Evolutionary conservation across 495 filamentous ascomycete species (phyloP).

Genomic region (Xylaria palmicola): DNA sequence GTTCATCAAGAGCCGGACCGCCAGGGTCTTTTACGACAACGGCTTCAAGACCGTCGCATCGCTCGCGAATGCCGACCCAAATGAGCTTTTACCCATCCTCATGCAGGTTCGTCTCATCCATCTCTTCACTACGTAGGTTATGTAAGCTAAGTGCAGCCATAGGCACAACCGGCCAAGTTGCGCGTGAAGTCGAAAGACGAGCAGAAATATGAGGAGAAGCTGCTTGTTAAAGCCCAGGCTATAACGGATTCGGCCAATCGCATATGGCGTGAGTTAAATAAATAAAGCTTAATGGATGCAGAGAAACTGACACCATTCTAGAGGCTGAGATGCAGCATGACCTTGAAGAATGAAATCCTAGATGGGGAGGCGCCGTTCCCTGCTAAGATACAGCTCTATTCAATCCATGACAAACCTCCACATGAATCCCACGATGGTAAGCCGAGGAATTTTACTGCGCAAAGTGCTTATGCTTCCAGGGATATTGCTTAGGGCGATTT

Average conservation of each 20-base stretch:
- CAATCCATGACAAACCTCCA: background rate
- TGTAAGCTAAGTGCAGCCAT: background rate
- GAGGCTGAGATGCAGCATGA: constrained; percentile 49
- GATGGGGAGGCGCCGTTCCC: background rate
- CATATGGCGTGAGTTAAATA: constrained; percentile 60
- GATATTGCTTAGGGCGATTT: background rate
- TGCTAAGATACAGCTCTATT: background rate
- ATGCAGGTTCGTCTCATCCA: constrained; percentile 53
- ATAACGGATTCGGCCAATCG: constrained; percentile 70
- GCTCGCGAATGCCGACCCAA: constrained; percentile 65
- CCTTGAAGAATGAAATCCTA: constrained; percentile 25
- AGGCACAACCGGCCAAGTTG: constrained; percentile 63
- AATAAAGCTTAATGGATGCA: constrained; percentile 8
- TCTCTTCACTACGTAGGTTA: background rate
- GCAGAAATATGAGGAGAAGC: constrained; percentile 61
- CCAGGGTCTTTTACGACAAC: constrained; percentile 74
- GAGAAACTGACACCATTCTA: constrained; percentile 30
- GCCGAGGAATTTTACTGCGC: background rate
- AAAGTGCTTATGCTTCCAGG: background rate
- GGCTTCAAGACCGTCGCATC: constrained; percentile 67
- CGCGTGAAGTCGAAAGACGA: constrained; percentile 59
- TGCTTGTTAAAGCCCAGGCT: constrained; percentile 64
- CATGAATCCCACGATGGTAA: background rate
- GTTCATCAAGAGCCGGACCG: constrained; percentile 76
- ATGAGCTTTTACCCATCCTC: constrained; percentile 67